Base-by-base conservation (phyloP, 306 rosid species). In the Inga oerstediana region DNA sequence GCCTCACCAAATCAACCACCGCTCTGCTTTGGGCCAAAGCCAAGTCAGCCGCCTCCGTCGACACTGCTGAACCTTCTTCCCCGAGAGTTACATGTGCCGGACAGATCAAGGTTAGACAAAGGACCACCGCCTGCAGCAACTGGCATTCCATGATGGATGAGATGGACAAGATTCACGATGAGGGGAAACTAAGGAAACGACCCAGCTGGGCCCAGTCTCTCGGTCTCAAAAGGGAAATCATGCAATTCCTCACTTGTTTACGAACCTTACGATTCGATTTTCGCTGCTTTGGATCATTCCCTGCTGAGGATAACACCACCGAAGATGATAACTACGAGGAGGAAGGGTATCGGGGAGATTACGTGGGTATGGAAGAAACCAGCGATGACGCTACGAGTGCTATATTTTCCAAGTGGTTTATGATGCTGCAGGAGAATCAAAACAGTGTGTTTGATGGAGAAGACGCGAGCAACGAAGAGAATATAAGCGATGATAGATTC, bases 41-140 rank as follows among this genome's bases (percentile, higher is more conserved):
- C 37, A 93, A 95, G 87, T 52, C 93, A 15, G 87, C 85, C 89
- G 89, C 81, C 32, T 74, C 93, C 0, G 97, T 89, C 0, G 97
- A 91, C 11, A 87, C 85, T 37, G 67, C 89, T 0, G 98, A 93
- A 35, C 99, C 98, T 2, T 92, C 94, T 2, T 96, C 99, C 1
- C 99, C 98, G 0, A 96, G 94, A 83, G 98, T 96, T 3, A 96
- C 97, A 0, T 96, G 97, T 43, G 97, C 97, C 1, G 98, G 99
- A 1, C 97, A 93, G 86, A 96, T 96, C 86, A 96, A 96, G 77
- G 93, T 92, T 68, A 72, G 91, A 74, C 97, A 86, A 27, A 88
- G 89, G 46, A 8, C 88, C 11, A 37, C 81, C 7, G 30, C 89
- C 2, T 86, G 93, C 85, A 83, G 92, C 79, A 93, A 85, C 84